Percentiles rank a stretch among this genome's conserved stretches.
phyloP scores from a whole-genome alignment of 2,329 filamentous ascomycete species.

The Biscogniauxia sp. region DNA sequence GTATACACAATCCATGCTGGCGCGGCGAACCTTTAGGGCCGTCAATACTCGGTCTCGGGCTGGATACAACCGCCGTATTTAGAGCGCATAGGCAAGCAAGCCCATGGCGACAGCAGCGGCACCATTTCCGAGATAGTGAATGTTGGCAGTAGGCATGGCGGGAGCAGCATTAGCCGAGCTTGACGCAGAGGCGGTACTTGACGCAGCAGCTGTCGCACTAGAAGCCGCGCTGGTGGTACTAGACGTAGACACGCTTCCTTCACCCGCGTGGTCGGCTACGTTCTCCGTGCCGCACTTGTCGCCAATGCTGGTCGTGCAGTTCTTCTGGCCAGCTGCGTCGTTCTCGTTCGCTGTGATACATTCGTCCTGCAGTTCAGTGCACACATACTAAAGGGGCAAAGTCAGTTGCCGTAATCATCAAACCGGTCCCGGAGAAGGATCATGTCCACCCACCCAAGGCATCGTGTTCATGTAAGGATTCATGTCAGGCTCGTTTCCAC shows the following conservation, averaged over 20 bases:
- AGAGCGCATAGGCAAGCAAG: conserved; percentile 52
- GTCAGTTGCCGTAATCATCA: conserved; percentile 12
- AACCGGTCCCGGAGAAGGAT: neutral
- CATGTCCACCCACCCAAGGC: conserved; percentile 28
- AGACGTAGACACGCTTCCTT: conserved; percentile 26
- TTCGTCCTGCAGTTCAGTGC: conserved; percentile 45
- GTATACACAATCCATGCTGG: conserved; percentile 1
- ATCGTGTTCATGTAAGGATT: conserved; percentile 54
- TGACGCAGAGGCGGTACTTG: conserved; percentile 22
- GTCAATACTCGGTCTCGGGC: neutral
- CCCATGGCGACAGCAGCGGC: conserved; percentile 50
- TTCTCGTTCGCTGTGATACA: conserved; percentile 46
- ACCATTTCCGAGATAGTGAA: conserved; percentile 41
- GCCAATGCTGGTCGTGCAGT: conserved; percentile 48
- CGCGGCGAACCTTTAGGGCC: conserved; percentile 1
- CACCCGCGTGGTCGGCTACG: conserved; percentile 35
- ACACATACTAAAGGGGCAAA: conserved; percentile 44
- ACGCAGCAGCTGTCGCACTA: conserved; percentile 24
- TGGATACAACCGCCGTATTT: conserved; percentile 21
- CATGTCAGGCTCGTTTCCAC: conserved; percentile 49
- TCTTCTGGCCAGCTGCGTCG: conserved; percentile 42
- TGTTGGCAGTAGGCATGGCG: conserved; percentile 22
- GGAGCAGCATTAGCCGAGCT: conserved; percentile 22
- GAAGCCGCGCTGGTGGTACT: conserved; percentile 30
- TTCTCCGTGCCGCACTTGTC: conserved; percentile 46